Evolutionary conservation across 1,284 basidiomycete species (phyloP).

Genomic region (Jaminaea rosea): DNA sequence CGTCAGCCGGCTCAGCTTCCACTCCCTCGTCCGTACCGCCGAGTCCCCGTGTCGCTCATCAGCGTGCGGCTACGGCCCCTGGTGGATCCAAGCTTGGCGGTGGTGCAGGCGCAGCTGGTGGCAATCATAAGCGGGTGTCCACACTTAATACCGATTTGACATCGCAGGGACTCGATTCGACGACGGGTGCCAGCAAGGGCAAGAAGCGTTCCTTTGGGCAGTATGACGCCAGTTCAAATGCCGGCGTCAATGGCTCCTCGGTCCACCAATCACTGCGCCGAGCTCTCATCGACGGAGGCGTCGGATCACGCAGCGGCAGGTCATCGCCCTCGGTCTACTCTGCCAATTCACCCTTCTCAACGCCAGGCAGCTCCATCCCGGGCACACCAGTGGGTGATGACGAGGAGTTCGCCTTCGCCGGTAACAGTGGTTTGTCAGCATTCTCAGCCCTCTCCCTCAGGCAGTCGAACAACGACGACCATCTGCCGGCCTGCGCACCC

Average conservation of each 20-base stretch:
- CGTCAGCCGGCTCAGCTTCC: slow-evolving; percentile 28
- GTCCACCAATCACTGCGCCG: slow-evolving; percentile 38
- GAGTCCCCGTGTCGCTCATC: slow-evolving; percentile 18
- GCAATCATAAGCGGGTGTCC: too few species aligned
- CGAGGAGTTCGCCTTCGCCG: slow-evolving; percentile 31
- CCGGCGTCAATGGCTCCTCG: slow-evolving; percentile 7
- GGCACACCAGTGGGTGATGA: slow-evolving; percentile 39
- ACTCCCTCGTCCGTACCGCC: slow-evolving; percentile 27
- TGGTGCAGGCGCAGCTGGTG: too few species aligned
- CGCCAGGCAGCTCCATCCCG: slow-evolving; percentile 39
- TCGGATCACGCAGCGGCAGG: slow-evolving; percentile 21
- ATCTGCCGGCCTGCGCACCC: slow-evolving; percentile 45
- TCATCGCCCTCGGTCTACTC: slow-evolving; percentile 35
- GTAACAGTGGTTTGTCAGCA: slow-evolving; percentile 24
- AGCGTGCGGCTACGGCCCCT: too few species aligned
- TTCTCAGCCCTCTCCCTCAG: slow-evolving; percentile 42
- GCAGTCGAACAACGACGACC: slow-evolving; percentile 27
- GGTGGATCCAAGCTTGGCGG: too few species aligned
- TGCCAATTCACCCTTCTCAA: slow-evolving; percentile 44
- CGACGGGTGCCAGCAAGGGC: slow-evolving; percentile 17
- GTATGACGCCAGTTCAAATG: slow-evolving; percentile 18
- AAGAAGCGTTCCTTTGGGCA: slow-evolving; percentile 45
- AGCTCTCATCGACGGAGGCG: slow-evolving; percentile 43
- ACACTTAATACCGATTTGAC: too few species aligned
- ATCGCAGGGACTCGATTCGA: slow-evolving; percentile 4